A percentile compares a stretch with the other conserved stretches of the same genome.
Conservation (phyloP, 23 red algal species). For the Gracilariopsis chorda region DNA sequence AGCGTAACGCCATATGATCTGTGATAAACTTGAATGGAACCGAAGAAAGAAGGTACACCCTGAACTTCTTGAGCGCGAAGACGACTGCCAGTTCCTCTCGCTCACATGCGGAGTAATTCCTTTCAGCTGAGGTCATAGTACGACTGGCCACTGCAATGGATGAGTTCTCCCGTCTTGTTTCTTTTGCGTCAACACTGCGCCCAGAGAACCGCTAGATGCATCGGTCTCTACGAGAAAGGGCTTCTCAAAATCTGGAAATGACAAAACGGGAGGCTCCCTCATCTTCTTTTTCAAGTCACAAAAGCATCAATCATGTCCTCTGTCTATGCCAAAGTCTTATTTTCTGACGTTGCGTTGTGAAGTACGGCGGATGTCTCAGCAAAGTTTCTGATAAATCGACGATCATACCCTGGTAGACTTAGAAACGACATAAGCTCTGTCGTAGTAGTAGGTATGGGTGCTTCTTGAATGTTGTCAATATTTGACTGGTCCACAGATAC, state of each 20-base stretch:
- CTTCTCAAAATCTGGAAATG: not conserved
- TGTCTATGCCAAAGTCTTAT: not conserved
- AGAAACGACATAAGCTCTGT: not conserved
- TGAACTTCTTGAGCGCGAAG: not conserved
- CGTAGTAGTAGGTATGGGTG: not conserved
- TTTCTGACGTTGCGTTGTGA: not conserved
- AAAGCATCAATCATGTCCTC: conserved; percentile 4
- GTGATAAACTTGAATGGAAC: not conserved
- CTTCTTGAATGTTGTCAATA: not conserved
- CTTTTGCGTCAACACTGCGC: not conserved
- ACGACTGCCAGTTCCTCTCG: not conserved
- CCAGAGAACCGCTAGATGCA: not conserved
- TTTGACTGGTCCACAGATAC: not conserved
- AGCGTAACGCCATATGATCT: not conserved
- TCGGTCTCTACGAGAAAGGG: not conserved
- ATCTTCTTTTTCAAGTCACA: not conserved
- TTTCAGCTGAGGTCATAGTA: not conserved
- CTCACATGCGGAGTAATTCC: not conserved
- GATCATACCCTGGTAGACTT: not conserved
- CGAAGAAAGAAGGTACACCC: not conserved
- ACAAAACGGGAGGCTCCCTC: not conserved
- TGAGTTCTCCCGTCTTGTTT: not conserved
- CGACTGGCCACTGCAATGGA: not conserved
- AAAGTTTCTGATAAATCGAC: not conserved
- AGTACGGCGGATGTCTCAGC: not conserved